These are phyloP conservation scores for Canavalia ensiformis DNA, from an alignment of 306 rosid genomes.

Conservation along the genomic window DNA sequence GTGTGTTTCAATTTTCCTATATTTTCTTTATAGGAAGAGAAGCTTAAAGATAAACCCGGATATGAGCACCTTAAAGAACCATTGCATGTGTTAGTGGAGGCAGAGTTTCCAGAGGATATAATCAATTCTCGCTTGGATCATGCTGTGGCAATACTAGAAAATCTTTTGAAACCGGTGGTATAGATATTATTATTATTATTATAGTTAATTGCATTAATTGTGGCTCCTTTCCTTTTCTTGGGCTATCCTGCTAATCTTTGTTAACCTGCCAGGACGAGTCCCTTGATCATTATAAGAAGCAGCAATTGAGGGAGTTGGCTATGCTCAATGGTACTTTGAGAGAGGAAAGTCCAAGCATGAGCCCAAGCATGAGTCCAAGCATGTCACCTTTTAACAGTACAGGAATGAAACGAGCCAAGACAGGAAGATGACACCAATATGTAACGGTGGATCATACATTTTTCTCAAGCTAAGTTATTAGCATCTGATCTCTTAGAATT, in stretches of 20 bases:
- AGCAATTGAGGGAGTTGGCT: conserved; percentile 87
- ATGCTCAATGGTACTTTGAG: conserved; percentile 88
- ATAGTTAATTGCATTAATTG: conserved; percentile 6
- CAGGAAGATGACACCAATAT: conserved; percentile 71
- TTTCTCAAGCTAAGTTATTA: conserved; percentile 46
- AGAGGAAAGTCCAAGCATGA: conserved; percentile 97
- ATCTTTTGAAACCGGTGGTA: conserved; percentile 96
- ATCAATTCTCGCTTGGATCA: conserved; percentile 84
- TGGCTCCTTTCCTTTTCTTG: not conserved
- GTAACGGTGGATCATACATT: conserved; percentile 40
- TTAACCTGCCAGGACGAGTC: conserved; percentile 77
- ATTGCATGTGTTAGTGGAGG: conserved; percentile 88
- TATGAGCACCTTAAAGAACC: conserved; percentile 95
- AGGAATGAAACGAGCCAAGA: conserved; percentile 93
- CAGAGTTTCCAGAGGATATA: conserved; percentile 88
- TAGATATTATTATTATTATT: not conserved
- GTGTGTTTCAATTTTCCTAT: not conserved
- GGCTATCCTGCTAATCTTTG: conserved; percentile 34
- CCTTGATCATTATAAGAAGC: conserved; percentile 89
- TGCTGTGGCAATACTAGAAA: conserved; percentile 83
- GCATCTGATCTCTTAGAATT: conserved; percentile 50
- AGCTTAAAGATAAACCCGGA: conserved; percentile 85
- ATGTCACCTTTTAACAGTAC: conserved; percentile 90
- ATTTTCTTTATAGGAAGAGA: conserved; percentile 73
- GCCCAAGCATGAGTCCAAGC: conserved; percentile 87